Percentiles rank a stretch among this genome's conserved stretches.
Evolutionary conservation across 192 early-diverging fungal genomes (phyloP).

Genomic region (Coemansia sp.): DNA sequence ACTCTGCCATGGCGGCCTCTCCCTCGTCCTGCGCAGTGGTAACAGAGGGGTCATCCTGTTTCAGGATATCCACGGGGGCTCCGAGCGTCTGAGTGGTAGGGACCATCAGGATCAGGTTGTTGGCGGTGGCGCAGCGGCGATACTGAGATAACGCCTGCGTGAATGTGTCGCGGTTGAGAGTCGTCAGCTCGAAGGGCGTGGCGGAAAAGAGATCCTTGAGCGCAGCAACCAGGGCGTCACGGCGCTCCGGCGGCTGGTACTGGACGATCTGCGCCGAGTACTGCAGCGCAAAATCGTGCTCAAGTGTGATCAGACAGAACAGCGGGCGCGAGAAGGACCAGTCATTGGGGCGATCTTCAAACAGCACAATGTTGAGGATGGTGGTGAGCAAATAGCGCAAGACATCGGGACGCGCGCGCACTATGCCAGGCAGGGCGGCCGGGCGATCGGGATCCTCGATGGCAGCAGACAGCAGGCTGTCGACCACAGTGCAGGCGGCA

Average conservation of each 20-base stretch:
- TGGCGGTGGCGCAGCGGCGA: slow-evolving; percentile 34
- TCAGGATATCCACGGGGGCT: slow-evolving; percentile 38
- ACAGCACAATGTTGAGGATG: slow-evolving; percentile 72
- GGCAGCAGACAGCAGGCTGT: slow-evolving; percentile 67
- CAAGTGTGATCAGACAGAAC: slow-evolving; percentile 73
- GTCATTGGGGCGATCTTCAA: slow-evolving; percentile 78
- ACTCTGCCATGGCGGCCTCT: slow-evolving; percentile 46
- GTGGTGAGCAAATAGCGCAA: slow-evolving; percentile 63
- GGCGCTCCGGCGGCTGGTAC: slow-evolving; percentile 52
- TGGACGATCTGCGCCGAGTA: slow-evolving; percentile 42
- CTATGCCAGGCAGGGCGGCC: slow-evolving; percentile 22
- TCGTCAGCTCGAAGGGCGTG: slow-evolving; percentile 30
- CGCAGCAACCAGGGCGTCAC: slow-evolving; percentile 38
- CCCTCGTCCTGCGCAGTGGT: not conserved
- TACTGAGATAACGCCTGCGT: slow-evolving; percentile 48
- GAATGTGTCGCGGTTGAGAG: slow-evolving; percentile 41
- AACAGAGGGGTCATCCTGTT: slow-evolving; percentile 1
- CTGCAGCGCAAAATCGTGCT: slow-evolving; percentile 60
- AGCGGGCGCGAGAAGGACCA: slow-evolving; percentile 84
- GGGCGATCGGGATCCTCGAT: slow-evolving; percentile 54
- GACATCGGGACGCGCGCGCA: slow-evolving; percentile 58
- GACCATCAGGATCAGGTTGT: slow-evolving; percentile 54
- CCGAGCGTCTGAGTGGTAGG: slow-evolving; percentile 52
- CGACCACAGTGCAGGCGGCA: slow-evolving; percentile 67
- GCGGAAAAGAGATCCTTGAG: slow-evolving; percentile 44